A percentile compares a stretch with the other conserved stretches of the same genome.
phyloP scores from a whole-genome alignment of 176 grass and related monocot species.

The Urochloa ruziziensis region DNA sequence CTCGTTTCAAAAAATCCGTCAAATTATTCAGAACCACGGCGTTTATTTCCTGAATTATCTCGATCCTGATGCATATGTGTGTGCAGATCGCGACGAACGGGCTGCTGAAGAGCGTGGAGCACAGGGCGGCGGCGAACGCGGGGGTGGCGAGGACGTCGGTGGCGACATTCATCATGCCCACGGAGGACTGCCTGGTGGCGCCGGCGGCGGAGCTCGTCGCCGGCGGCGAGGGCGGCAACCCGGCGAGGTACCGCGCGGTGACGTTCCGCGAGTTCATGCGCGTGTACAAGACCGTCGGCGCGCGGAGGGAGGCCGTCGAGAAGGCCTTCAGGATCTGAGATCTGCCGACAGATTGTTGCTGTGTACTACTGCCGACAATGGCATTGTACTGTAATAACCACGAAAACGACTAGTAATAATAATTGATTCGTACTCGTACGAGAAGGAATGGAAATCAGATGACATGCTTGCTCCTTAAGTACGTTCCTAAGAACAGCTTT shows the following conservation, averaged over 20 bases:
- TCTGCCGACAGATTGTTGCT: no score
- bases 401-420: no score
- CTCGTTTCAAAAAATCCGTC: no score
- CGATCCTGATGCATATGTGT: not conserved
- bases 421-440: no score
- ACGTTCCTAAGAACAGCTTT: no score
- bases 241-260: slow-evolving; percentile 35
- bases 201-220: slow-evolving; percentile 25
- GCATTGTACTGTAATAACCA: no score
- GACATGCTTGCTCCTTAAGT: no score
- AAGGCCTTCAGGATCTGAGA: slow-evolving; percentile 55
- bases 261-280: slow-evolving; percentile 51
- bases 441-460: no score
- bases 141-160: slow-evolving; percentile 29
- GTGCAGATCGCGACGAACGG: slow-evolving; percentile 61
- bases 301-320: slow-evolving; percentile 51
- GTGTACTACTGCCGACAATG: no score
- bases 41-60: no score
- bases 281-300: slow-evolving; percentile 49
- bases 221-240: not conserved
- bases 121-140: slow-evolving; percentile 42
- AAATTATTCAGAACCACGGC: no score
- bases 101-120: slow-evolving; percentile 62
- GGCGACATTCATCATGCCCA: slow-evolving; percentile 47
- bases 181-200: slow-evolving; percentile 40